Evolutionary conservation across 1,139 yeast species (phyloP), one percentile per base, ranked within the genome.

Genomic region (Sugiyamaella sp.): DNA sequence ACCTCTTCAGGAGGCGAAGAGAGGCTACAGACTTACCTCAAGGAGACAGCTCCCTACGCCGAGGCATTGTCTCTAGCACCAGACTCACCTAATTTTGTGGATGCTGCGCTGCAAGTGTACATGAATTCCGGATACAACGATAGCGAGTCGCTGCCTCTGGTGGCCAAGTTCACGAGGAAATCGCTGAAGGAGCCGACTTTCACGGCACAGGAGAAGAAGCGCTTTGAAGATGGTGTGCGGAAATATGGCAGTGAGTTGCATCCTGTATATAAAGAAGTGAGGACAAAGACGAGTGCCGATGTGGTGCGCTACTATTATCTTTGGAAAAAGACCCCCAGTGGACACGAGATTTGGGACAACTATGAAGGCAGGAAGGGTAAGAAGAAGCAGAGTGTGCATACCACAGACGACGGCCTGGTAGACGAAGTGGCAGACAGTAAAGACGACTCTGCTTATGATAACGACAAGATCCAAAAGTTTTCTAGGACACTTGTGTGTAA

Each of bases 261-360:
- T 64, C 89, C 87, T 1, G 95, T 89, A 0, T 80, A 70, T 60
- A 80, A 83, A 64, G 80, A 78, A 58, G 95, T 91, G 4, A 79
- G 79, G 40, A 78, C 90, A 0, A 95, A 87, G 61, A 75, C 89
- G 0, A 74, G 83, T 51, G 79, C 91, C 0, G 87, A 85, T 83
- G 78, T 90, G 58, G 97, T 91, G 0, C 72, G 97, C 51, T 91
- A 79, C 66, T 91, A 89, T 65, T 91, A 91, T 64, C 73, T 87
- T 50, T 91, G 98, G 98, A 91, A 91, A 69, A 91, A 91, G 68
- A 85, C 97, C 0, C 74, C 79, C 27, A 77, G 77, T 53, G 98
- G 98, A 0, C 81, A 79, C 59, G 66, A 71, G 49, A 86, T 88
- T 14, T 89, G 97, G 96, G 97, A 89, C 35, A 85, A 85, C 64